A percentile compares a stretch with the other conserved stretches of the same genome.
phyloP scores from a whole-genome alignment of 2,329 filamentous ascomycete genomes.

The Fusarium multiceps region DNA sequence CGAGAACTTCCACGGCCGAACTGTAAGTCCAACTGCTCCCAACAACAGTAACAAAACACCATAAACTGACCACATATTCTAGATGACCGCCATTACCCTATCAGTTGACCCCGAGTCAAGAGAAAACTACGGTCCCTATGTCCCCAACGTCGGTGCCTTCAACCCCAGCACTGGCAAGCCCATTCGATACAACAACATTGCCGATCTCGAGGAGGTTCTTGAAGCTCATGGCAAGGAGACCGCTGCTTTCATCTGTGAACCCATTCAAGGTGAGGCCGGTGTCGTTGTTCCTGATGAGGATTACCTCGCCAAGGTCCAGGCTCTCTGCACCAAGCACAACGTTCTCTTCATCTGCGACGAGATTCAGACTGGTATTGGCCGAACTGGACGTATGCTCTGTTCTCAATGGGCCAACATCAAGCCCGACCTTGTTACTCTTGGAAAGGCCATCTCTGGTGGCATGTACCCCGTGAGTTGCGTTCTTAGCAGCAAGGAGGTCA shows the following conservation, averaged over 20 bases:
- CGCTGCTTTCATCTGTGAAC: constrained; percentile 39
- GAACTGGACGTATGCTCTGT: constrained; percentile 93
- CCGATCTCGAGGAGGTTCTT: constrained; percentile 38
- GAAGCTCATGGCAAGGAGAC: constrained; percentile 37
- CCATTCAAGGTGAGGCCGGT: constrained; percentile 84
- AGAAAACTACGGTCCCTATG: constrained; percentile 96
- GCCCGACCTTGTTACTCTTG: constrained; percentile 92
- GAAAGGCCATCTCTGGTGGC: constrained; percentile 97
- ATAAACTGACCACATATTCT: constrained; percentile 1
- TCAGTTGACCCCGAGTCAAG: constrained; percentile 95
- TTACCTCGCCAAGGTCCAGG: constrained; percentile 83
- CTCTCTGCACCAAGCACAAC: constrained; percentile 93
- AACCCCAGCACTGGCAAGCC: constrained; percentile 36
- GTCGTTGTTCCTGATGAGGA: constrained; percentile 87
- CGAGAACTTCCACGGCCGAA: constrained; percentile 54
- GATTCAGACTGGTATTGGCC: constrained; percentile 97
- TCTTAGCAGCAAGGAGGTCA: constrained; percentile 86
- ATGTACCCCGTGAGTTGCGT: constrained; percentile 99
- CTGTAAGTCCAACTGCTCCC: constrained; percentile 66
- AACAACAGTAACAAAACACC: neutral
- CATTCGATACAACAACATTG: constrained; percentile 39
- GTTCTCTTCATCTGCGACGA: constrained; percentile 97
- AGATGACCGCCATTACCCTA: constrained; percentile 95
- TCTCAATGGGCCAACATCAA: constrained; percentile 95
- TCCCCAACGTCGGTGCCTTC: constrained; percentile 84